Percentiles rank a stretch among this genome's conserved stretches.
These are phyloP conservation scores for Adansonia rubrostipa DNA, from an alignment of 441 rosid species.

Conservation along the genomic window DNA sequence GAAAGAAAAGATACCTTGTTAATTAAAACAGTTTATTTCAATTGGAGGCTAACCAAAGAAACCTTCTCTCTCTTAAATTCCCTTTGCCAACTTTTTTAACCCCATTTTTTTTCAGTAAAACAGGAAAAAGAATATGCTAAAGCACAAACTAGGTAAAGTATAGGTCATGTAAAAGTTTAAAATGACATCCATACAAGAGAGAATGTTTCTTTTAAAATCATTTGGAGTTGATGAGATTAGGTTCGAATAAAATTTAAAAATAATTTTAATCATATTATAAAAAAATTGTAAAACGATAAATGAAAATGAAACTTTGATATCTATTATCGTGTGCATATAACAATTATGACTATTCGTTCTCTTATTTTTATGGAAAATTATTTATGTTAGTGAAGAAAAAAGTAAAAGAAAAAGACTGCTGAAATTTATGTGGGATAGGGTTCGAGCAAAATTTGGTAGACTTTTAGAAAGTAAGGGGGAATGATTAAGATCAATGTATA, in stretches of 20 bases:
- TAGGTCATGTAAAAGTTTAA: neutral
- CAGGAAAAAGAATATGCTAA: neutral
- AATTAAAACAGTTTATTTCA: neutral
- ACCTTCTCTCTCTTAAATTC: neutral
- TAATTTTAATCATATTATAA: no score
- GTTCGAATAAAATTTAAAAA: no score
- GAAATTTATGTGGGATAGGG: neutral
- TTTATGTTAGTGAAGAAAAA: neutral
- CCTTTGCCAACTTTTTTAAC: neutral
- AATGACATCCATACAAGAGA: neutral
- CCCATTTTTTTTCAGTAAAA: neutral
- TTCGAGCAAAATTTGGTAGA: neutral
- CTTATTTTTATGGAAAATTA: neutral
- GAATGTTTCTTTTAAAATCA: no score
- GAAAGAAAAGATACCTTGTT: neutral
- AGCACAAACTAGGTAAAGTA: neutral
- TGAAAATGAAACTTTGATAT: no score
- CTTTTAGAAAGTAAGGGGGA: neutral
- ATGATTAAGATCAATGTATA: neutral
- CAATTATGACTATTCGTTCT: no score
- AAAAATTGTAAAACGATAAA: no score
- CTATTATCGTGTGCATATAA: no score
- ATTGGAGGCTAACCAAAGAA: neutral
- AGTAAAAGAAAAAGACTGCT: neutral
- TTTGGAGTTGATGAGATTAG: no score